Conservation (phyloP, 2,329 filamentous ascomycete genomes). For the Phyllosticta capitalensis region DNA sequence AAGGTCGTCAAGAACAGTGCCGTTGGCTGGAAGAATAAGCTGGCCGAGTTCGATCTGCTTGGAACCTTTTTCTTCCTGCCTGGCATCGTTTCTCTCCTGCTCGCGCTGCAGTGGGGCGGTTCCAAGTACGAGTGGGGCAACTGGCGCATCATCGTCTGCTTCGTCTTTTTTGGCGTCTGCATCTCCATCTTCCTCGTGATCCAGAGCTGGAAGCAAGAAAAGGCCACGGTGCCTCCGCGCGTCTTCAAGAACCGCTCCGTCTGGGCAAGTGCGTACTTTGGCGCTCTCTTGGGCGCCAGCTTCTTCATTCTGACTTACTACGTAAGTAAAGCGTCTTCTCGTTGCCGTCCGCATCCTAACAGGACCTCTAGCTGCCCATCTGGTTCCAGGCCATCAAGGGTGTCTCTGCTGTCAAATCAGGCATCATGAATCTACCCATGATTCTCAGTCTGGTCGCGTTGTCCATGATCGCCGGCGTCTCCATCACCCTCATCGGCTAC, state of each 20-base stretch:
- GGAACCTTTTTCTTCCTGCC: conserved; percentile 37
- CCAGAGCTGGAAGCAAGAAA: conserved; percentile 35
- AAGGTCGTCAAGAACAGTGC: conserved; percentile 25
- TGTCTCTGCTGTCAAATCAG: conserved; percentile 35
- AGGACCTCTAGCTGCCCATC: conserved; percentile 22
- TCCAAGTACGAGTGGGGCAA: conserved; percentile 37
- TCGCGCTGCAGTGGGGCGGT: conserved; percentile 43
- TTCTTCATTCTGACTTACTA: conserved; percentile 40
- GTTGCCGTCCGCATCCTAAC: conserved; percentile 11
- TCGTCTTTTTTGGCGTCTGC: conserved; percentile 38
- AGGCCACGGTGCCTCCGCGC: conserved; percentile 29
- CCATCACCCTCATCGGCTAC: conserved; percentile 36
- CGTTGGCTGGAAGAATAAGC: conserved; percentile 27
- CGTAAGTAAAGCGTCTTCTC: conserved; percentile 19
- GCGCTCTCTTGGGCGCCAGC: conserved; percentile 31
- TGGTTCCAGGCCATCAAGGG: conserved; percentile 44
- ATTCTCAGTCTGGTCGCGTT: conserved; percentile 37
- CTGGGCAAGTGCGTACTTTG: conserved; percentile 32
- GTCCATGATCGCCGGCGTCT: conserved; percentile 29
- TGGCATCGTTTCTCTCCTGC: conserved; percentile 38
- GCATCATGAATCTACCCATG: conserved; percentile 40
- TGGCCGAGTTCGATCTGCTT: conserved; percentile 38
- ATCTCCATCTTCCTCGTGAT: conserved; percentile 32
- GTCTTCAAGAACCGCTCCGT: conserved; percentile 38
- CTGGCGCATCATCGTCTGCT: conserved; percentile 37